phyloP scores from a whole-genome alignment of 768 basidiomycete species.

The Amanita brunnescens region DNA sequence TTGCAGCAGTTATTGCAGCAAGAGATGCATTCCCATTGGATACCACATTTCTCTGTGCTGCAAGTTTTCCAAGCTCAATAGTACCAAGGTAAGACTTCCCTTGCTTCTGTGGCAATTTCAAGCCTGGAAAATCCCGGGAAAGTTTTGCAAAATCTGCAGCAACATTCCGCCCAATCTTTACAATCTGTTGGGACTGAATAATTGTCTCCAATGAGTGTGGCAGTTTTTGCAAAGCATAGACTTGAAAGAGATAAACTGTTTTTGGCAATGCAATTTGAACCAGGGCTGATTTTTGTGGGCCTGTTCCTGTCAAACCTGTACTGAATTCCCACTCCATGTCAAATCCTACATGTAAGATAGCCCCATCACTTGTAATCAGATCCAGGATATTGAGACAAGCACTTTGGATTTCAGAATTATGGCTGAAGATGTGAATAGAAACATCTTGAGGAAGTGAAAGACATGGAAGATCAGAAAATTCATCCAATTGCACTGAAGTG shows the following conservation, averaged over 20 bases:
- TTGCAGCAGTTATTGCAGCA: constrained; percentile 9
- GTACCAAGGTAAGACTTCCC: background rate
- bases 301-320: constrained; percentile 2
- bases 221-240: constrained; percentile 1
- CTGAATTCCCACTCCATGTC: constrained; percentile 14
- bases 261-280: constrained; percentile 8
- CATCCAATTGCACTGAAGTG: constrained; percentile 3
- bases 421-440: background rate
- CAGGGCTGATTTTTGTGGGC: constrained; percentile 10
- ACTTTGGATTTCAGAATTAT: constrained; percentile 8
- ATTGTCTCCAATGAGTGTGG: constrained; percentile 7
- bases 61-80: constrained; percentile 13
- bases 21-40: constrained; percentile 11
- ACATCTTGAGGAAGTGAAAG: constrained; percentile 6
- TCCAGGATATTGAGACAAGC: constrained; percentile 5
- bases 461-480: constrained; percentile 8
- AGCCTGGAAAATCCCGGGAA: constrained; percentile 10
- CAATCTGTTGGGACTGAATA: constrained; percentile 1
- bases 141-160: constrained; percentile 11
- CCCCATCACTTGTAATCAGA: background rate
- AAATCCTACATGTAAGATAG: constrained; percentile 10
- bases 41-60: constrained; percentile 9
- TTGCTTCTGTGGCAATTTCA: background rate
- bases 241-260: constrained; percentile 4
- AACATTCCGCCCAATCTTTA: constrained; percentile 13